phyloP scores from a whole-genome alignment of 768 basidiomycete species.

The Clathrus columnatus region DNA sequence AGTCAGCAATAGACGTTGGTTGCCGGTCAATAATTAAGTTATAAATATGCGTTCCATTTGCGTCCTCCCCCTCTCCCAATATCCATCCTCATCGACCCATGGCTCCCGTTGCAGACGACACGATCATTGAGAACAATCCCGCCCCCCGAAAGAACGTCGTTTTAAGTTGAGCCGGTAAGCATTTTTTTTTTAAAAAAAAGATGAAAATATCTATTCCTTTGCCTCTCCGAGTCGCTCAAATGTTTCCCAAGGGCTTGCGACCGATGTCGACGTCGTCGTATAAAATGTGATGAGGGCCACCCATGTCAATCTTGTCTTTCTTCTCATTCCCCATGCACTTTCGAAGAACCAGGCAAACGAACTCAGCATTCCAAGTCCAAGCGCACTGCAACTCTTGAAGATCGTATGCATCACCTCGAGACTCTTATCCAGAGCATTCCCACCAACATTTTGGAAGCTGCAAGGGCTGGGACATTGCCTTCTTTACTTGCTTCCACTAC shows the following conservation, averaged over 20 bases:
- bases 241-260: constrained; percentile 61
- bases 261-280: constrained; percentile 82
- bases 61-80: background rate
- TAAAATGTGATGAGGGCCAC: constrained; percentile 85
- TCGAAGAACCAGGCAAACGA: constrained; percentile 80
- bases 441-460: constrained; percentile 64
- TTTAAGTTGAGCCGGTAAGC: constrained; percentile 81
- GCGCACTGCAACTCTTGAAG: constrained; percentile 78
- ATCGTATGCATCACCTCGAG: constrained; percentile 83
- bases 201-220: background rate
- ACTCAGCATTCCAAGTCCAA: constrained; percentile 86
- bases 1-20: too few relatives aligned
- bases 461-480: constrained; percentile 52
- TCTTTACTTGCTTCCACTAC: constrained; percentile 62
- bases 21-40: too few relatives aligned
- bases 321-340: constrained; percentile 73
- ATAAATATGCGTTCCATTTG: too few relatives aligned
- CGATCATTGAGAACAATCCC: constrained; percentile 5
- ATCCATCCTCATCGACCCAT: background rate
- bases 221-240: constrained; percentile 8
- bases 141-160: constrained; percentile 54
- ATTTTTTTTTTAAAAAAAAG: constrained; percentile 4
- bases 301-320: constrained; percentile 85
- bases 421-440: constrained; percentile 80
- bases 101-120: constrained; percentile 4